These are phyloP conservation scores for Naganishia antarctica DNA, from an alignment of 768 basidiomycete species.

Conservation along the genomic window DNA sequence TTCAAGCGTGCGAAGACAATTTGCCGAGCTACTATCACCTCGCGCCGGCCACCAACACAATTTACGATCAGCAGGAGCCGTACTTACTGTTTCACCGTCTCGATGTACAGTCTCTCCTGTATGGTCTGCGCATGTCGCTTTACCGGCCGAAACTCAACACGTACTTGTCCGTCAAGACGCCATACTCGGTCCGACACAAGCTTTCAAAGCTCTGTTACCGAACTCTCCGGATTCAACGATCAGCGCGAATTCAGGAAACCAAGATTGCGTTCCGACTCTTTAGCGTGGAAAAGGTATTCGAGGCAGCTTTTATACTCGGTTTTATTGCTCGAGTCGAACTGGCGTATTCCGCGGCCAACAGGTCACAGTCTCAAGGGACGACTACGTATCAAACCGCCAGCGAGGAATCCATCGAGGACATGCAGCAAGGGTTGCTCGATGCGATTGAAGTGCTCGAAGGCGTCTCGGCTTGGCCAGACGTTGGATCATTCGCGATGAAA, in stretches of 20 bases:
- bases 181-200: constrained; percentile 29
- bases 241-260: constrained; percentile 36
- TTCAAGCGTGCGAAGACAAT: constrained; percentile 39
- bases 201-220: constrained; percentile 34
- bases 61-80: constrained; percentile 33
- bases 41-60: constrained; percentile 36
- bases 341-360: constrained; percentile 22
- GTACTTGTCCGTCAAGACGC: constrained; percentile 33
- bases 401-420: constrained; percentile 9
- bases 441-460: constrained; percentile 38
- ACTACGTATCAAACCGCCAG: not conserved
- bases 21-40: constrained; percentile 37
- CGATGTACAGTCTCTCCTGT: constrained; percentile 34
- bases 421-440: constrained; percentile 30
- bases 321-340: constrained; percentile 36
- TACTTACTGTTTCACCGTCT: constrained; percentile 38
- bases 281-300: constrained; percentile 36
- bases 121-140: constrained; percentile 34
- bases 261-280: constrained; percentile 38
- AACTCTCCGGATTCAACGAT: constrained; percentile 35
- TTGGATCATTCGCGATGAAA: constrained; percentile 26
- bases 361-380: not conserved
- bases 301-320: constrained; percentile 34
- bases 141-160: constrained; percentile 36
- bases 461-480: constrained; percentile 27